Conservation (phyloP, 805 yeast genomes). For the Pichia paraexigua region DNA sequence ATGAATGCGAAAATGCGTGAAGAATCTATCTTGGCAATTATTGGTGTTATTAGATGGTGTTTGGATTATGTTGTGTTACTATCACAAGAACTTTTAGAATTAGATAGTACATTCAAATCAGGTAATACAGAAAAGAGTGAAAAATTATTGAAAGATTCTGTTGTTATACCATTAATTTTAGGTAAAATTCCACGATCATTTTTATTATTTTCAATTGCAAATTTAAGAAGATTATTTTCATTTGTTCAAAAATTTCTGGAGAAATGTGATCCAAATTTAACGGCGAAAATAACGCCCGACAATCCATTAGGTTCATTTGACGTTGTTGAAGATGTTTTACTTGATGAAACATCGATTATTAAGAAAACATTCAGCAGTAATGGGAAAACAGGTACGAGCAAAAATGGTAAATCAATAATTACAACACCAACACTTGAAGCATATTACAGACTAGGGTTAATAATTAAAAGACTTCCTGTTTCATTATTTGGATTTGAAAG, state of each 20-base stretch:
- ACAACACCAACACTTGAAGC: conserved; percentile 45
- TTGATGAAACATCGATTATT: conserved; percentile 21
- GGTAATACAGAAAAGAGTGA: conserved; percentile 18
- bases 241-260: conserved; percentile 49
- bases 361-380: conserved; percentile 5
- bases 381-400: conserved; percentile 2
- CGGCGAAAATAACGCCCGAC: conserved; percentile 22
- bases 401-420: conserved; percentile 15
- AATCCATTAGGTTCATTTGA: conserved; percentile 27
- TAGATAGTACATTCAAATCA: conserved; percentile 26
- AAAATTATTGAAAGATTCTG: conserved; percentile 19
- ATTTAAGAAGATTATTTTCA: conserved; percentile 54
- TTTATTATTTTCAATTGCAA: conserved; percentile 56
- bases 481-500: conserved; percentile 50
- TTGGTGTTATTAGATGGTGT: conserved; percentile 85
- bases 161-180: conserved; percentile 51
- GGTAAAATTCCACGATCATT: conserved; percentile 66
- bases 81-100: conserved; percentile 61
- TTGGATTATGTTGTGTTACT: conserved; percentile 67
- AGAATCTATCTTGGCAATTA: conserved; percentile 50
- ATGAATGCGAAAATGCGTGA: conserved; percentile 40
- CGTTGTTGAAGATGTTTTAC: conserved; percentile 20
- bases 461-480: conserved; percentile 45
- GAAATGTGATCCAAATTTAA: conserved; percentile 33
- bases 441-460: conserved; percentile 40